Evolutionary conservation across 257 asterid genomes (phyloP).

Genomic region (Handroanthus guayacan): DNA sequence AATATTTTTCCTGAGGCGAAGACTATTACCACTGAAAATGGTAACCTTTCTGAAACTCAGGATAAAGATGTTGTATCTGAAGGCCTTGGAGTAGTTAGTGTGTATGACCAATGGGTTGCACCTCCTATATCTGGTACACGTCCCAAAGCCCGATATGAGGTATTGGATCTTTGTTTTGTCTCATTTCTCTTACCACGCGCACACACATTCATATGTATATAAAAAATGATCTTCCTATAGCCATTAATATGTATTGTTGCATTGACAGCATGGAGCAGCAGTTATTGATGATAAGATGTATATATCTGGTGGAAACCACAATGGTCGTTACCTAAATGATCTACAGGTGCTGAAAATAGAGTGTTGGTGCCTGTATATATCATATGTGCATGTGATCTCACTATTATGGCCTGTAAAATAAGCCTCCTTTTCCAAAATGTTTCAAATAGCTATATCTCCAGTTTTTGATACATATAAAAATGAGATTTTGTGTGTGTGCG

Average conservation of each 20-base stretch:
- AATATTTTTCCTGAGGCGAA: conserved; percentile 55
- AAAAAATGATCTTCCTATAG: not conserved
- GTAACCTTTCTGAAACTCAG: conserved; percentile 67
- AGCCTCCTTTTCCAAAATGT: not conserved
- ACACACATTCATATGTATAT: too few species aligned
- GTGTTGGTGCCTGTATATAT: conserved; percentile 24
- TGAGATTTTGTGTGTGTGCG: not conserved
- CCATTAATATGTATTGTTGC: conserved; percentile 34
- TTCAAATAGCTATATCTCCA: conserved; percentile 14
- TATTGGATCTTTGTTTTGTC: conserved; percentile 35
- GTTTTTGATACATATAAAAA: conserved; percentile 17
- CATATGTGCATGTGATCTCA: conserved; percentile 3
- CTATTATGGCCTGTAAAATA: conserved; percentile 33
- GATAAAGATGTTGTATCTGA: conserved; percentile 81
- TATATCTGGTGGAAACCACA: conserved; percentile 93
- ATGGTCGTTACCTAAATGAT: conserved; percentile 94
- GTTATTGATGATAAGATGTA: conserved; percentile 89
- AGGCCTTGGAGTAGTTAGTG: conserved; percentile 65
- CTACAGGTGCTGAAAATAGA: conserved; percentile 75
- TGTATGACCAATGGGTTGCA: conserved; percentile 90
- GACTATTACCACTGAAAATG: conserved; percentile 75
- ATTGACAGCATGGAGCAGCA: conserved; percentile 91
- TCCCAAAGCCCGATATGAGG: conserved; percentile 92
- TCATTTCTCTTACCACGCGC: conserved; percentile 5
- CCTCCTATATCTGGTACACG: conserved; percentile 76